Base-by-base conservation (phyloP, 163 green algal species). In the Smithsoniella earleae region DNA sequence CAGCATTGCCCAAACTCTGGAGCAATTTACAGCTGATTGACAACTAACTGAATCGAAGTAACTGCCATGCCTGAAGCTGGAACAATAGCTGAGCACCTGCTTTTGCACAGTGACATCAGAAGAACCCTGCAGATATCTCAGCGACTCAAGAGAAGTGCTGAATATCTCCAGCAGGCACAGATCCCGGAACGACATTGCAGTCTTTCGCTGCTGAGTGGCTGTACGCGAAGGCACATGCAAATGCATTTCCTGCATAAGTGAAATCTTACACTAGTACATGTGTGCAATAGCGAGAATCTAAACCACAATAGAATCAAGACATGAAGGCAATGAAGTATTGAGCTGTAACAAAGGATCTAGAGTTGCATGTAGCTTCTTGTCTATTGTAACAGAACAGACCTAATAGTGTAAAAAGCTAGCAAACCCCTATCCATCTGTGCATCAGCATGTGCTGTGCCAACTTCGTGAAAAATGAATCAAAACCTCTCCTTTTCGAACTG, bases 141-240 rank as follows among this genome's bases (percentile, higher is more conserved):
- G 27, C 4, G 58, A 30, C 25, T 69, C 58, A 16, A 69, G 58
- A 6, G 58, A 69, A 6, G 64, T 69, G 25, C 16, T 34, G 34
- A 69, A 69, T 30, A 69, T 40, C 30, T 69, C 58, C 30, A 89
- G 84, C 63, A 97, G 83, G 0, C 78, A 81, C 36, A 84, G 72
- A 77, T 96, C 89, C 4, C 92, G 82, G 73, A 98, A 98, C 34
- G 84, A 89, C 30, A 97, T 93, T 0, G 93, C 90, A 3, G 85
- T 83, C 81, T 98, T 98, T 20, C 93, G 81, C 76, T 98, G 93
- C 83, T 96, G 87, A 2, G 89, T 96, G n/a, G 98, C 81, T 6
- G 91, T 96, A 28, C 88, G 78, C 1, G 91, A 91, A 0, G 89
- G 86, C 3, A 82, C 94, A 10, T 92, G 83, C 40, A 83, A 78